Base-by-base conservation (phyloP, 1,284 basidiomycete genomes). In the Volvariella surrecta region DNA sequence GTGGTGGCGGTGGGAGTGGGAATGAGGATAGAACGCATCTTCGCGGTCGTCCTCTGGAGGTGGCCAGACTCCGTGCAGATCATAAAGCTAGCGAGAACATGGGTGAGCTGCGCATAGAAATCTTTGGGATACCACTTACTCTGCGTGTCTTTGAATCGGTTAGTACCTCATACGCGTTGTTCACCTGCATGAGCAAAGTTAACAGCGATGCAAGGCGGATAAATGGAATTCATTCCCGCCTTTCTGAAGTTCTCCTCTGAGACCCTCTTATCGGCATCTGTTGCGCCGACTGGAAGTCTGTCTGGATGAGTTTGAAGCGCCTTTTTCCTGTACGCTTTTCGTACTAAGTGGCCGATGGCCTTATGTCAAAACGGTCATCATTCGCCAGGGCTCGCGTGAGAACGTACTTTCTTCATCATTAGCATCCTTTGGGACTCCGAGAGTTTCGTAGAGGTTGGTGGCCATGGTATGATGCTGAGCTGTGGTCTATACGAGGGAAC, bases 11-110 rank as follows among this genome's bases (percentile, higher is more conserved):
- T 59, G 57, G 49, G 55, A 53, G 45, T 53, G 51, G 20, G 51
- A 50, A 46, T 32, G 34, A 19, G 34, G 53, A 55, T 40, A 44
- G 57, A 35, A 55, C 49, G 13, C 45, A 9, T 53, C 50, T 11
- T 59, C 55, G 19, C 68, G 69, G 37, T 55, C 52, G 21, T 58
- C 56, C 40, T 66, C 56, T 2, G 81, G 79, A 11, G 81, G 80
- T 10, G 85, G 85, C 78, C 80, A 89, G 39, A 77, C 67, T 32
- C 85, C 82, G 50, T 79, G 63, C 17, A 59, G 57, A 55, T 89
- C 86, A 58, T 88, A 89, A n/a, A 70, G 48, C 73, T 84, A 47
- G 30, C 22, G 13, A 40, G 41, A 40, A 20, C 15, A 10, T 45
- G 45, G 37, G n/a, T 45, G 44, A 22, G 18, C 8, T 6, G 8